Conservation (phyloP, 169 alveolate species). For the Plasmodium reichenowi region DNA sequence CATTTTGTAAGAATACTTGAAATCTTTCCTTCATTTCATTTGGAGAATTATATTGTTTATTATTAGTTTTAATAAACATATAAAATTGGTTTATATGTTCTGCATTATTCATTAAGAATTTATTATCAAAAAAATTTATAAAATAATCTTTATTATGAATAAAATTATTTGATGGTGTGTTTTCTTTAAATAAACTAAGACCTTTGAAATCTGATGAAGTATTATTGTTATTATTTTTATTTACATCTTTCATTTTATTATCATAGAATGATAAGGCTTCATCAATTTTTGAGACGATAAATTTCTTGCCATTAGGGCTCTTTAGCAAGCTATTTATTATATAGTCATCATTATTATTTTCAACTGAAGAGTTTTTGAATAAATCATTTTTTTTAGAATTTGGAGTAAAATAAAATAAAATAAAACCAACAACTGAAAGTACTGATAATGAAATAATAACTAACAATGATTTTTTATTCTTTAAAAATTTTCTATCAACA, state of each 20-base stretch:
- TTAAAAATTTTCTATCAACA: background rate
- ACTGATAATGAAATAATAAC: conserved; percentile 1
- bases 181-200: background rate
- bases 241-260: background rate
- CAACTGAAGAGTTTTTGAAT: background rate
- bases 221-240: background rate
- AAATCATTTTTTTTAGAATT: background rate
- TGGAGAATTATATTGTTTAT: conserved; percentile 20
- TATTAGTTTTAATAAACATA: conserved; percentile 26
- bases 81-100: conserved; percentile 53
- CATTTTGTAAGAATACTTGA: conserved; percentile 34
- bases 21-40: conserved; percentile 65
- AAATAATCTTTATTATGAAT: background rate
- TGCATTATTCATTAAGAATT: conserved; percentile 32
- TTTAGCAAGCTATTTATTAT: conserved; percentile 30
- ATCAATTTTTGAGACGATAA: conserved; percentile 27
- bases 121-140: conserved; percentile 13
- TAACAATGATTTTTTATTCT: background rate
- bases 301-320: conserved; percentile 37
- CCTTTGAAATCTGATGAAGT: background rate
- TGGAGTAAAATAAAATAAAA: conserved; percentile 8
- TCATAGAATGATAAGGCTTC: conserved; percentile 13
- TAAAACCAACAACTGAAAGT: background rate
- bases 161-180: background rate
- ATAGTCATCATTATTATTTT: conserved; percentile 12